phyloP scores from a whole-genome alignment of 495 filamentous ascomycete genomes.

The Cryomyces minteri region DNA sequence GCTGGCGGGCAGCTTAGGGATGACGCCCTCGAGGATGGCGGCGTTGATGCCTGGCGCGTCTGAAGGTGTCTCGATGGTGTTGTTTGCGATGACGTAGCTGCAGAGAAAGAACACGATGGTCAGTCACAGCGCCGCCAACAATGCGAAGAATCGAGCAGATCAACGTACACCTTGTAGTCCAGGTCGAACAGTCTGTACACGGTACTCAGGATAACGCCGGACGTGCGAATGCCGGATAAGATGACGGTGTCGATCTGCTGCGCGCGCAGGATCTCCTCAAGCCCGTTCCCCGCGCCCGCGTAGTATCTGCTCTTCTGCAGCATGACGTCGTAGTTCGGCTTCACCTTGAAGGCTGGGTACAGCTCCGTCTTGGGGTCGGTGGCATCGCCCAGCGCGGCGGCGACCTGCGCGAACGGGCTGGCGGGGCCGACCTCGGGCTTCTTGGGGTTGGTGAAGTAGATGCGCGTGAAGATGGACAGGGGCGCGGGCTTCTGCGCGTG shows the following conservation, averaged over 20 bases:
- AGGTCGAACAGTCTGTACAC: conserved; percentile 27
- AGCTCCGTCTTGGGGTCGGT: conserved; percentile 14
- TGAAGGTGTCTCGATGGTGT: conserved; percentile 24
- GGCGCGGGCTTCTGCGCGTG: conserved; percentile 18
- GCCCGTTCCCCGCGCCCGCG: conserved; percentile 20
- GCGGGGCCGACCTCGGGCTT: conserved; percentile 18
- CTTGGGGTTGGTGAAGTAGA: conserved; percentile 16
- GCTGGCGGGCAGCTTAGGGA: conserved; percentile 13
- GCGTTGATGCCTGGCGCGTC: conserved; percentile 14
- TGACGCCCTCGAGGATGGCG: conserved; percentile 11
- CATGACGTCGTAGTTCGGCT: conserved; percentile 17
- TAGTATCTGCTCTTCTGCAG: conserved; percentile 26
- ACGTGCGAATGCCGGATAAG: conserved; percentile 23
- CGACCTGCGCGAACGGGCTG: conserved; percentile 17
- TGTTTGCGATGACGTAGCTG: conserved; percentile 22
- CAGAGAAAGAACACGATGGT: neutral
- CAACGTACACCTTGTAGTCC: conserved; percentile 22
- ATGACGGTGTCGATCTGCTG: conserved; percentile 25
- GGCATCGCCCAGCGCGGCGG: conserved; percentile 9
- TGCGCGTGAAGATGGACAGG: conserved; percentile 23
- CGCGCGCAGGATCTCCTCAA: conserved; percentile 26
- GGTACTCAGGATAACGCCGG: conserved; percentile 26
- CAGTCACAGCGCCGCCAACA: too few relatives aligned
- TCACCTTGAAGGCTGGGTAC: conserved; percentile 16
- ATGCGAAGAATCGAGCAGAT: too few relatives aligned